Percentiles rank a stretch among this genome's conserved stretches.
Evolutionary conservation across 2,329 filamentous ascomycete species (phyloP).

Genomic region (Fusarium neocosmosporiellum): DNA sequence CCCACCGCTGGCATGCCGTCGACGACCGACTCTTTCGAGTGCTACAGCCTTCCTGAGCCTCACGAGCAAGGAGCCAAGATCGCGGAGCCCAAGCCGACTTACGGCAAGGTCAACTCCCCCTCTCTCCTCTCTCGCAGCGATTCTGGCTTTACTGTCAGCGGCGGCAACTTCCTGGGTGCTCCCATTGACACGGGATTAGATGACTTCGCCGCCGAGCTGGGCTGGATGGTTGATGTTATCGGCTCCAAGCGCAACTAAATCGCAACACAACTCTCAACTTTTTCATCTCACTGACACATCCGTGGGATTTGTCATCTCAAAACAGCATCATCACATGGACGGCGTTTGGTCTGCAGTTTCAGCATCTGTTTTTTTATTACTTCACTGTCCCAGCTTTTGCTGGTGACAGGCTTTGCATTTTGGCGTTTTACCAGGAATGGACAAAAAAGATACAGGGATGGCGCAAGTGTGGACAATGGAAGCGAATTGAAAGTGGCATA

Average conservation of each 20-base stretch:
- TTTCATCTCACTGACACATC: slow-evolving; percentile 17
- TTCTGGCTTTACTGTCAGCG: slow-evolving; percentile 29
- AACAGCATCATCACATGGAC: slow-evolving; percentile 24
- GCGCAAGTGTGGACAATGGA: slow-evolving; percentile 17
- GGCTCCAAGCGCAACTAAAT: slow-evolving; percentile 45
- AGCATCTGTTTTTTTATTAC: slow-evolving; percentile 1
- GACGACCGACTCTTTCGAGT: slow-evolving; percentile 42
- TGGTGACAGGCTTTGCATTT: slow-evolving; percentile 29
- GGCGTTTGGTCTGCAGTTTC: slow-evolving; percentile 33
- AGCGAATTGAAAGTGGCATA: background rate
- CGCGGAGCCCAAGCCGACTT: slow-evolving; percentile 30
- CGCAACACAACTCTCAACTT: background rate
- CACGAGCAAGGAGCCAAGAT: slow-evolving; percentile 37
- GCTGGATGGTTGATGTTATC: slow-evolving; percentile 64
- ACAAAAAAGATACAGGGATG: slow-evolving; percentile 19
- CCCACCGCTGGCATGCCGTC: slow-evolving; percentile 26
- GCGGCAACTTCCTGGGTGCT: slow-evolving; percentile 46
- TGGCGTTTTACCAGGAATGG: slow-evolving; percentile 29
- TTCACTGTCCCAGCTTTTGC: slow-evolving; percentile 9
- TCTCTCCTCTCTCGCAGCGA: slow-evolving; percentile 41
- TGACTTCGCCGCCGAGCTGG: slow-evolving; percentile 58
- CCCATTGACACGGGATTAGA: slow-evolving; percentile 54
- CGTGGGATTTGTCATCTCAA: slow-evolving; percentile 3
- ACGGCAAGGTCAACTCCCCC: slow-evolving; percentile 37
- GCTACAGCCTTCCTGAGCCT: slow-evolving; percentile 61